These are phyloP conservation scores for Fonsecaea pedrosoi DNA, from an alignment of 2,329 filamentous ascomycete species.

Conservation along the genomic window DNA sequence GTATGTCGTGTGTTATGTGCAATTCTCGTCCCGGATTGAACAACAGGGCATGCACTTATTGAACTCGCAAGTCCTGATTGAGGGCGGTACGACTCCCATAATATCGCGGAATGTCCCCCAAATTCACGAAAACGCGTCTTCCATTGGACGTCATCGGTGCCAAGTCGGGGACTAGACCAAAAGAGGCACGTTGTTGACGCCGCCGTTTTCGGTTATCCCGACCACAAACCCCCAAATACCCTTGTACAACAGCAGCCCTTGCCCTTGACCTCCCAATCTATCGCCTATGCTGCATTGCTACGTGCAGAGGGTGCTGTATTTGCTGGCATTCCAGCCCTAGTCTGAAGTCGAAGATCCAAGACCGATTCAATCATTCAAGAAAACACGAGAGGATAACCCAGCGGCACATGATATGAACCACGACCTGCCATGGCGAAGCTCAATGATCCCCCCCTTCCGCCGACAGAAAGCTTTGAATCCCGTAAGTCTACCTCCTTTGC, in stretches of 20 bases:
- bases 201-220: conserved; percentile 4
- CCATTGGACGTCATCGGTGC: neutral
- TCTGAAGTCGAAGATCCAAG: neutral
- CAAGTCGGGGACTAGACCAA: neutral
- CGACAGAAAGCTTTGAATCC: conserved; percentile 55
- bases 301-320: neutral
- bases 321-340: neutral
- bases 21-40: neutral
- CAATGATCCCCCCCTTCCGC: conserved; percentile 53
- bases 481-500: conserved; percentile 46
- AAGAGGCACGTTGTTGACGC: conserved; percentile 17
- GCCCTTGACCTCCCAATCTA: conserved; percentile 3
- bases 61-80: neutral
- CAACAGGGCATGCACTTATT: too few relatives aligned
- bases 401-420: neutral
- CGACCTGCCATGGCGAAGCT: conserved; percentile 54
- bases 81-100: neutral
- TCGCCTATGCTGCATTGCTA: conserved; percentile 12
- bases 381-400: neutral
- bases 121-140: neutral
- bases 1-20: too few relatives aligned
- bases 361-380: neutral
- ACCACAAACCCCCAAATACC: neutral
- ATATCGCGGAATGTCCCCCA: conserved; percentile 5
- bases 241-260: neutral